Evolutionary conservation across 1,284 basidiomycete species (phyloP).

Genomic region (Ganoderma boninense): DNA sequence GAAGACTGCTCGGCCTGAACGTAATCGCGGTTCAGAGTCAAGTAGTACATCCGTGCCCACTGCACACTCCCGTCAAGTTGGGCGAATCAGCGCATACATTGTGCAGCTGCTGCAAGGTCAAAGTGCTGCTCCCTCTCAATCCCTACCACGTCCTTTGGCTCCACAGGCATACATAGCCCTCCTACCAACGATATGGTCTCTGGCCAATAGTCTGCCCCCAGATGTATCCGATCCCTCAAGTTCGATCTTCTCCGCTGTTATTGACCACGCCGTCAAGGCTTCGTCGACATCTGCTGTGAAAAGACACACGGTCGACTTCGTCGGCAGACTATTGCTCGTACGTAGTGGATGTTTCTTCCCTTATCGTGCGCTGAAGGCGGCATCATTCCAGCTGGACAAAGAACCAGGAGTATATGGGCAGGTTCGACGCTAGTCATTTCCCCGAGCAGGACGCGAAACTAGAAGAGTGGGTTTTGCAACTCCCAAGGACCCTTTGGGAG

Average conservation of each 20-base stretch:
- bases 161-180: constrained; percentile 73
- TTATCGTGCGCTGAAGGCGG: background rate
- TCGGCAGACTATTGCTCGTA: constrained; percentile 74
- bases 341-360: constrained; percentile 37
- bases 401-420: constrained; percentile 62
- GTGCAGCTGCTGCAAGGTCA: constrained; percentile 68
- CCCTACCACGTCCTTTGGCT: constrained; percentile 55
- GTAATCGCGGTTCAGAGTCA: background rate
- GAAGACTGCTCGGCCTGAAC: background rate
- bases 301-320: constrained; percentile 72
- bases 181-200: constrained; percentile 86
- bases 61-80: constrained; percentile 49
- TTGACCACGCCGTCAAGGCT: constrained; percentile 66
- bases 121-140: constrained; percentile 51
- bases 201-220: constrained; percentile 59
- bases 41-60: background rate
- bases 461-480: constrained; percentile 69
- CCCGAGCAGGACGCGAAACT: constrained; percentile 49
- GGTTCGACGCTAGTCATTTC: constrained; percentile 51
- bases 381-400: constrained; percentile 61
- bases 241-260: constrained; percentile 56
- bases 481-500: constrained; percentile 89
- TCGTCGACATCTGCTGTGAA: constrained; percentile 71
- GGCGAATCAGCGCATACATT: constrained; percentile 76
- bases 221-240: constrained; percentile 40